Base-by-base conservation (phyloP, 2,329 filamentous ascomycete genomes). In the Hymenoscyphus albidus region DNA sequence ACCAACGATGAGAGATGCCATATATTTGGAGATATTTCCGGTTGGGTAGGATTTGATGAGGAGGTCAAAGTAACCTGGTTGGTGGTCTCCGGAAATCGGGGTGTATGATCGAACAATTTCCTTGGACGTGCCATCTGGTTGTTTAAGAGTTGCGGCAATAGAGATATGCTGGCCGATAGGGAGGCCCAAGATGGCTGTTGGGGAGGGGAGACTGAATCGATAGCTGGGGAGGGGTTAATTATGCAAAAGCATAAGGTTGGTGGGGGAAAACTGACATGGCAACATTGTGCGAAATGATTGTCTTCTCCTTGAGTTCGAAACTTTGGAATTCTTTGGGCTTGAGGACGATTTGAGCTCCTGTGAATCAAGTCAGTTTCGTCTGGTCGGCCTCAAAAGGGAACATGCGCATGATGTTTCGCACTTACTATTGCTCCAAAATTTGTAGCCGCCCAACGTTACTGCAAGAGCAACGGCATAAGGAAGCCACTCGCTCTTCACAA, bases 111-210 rank as follows among this genome's bases (percentile, higher is more conserved):
- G 91, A 62, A 96, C 88, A 70, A 96, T 89, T 76, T 96, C 91
- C 80, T 95, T 94, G 70, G 82, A 82, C 73, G 84, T 83, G 76
- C 92, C 92, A 73, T 91, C 87, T 35, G 71, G 68, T 74, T 88
- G 85, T 55, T 79, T 73, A 67, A 93, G 86, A 64, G 85, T 86
- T 63, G 93, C 94, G 71, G 90, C 92, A 76, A 99, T 92, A 68
- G 94, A 97, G 80, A 99, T 97, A 83, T 99, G 95, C 82, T 99
- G 95, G 76, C 95, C 95, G 81, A 98, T 98, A 71, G 95, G 94
- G 55, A 98, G 90, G 75, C 95, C 95, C 74, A 98, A 91, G 77
- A 97, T 92, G 71, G 91, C 86, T 73, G 82, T 89, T 51, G 88
- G 81, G 61, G 83, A 83, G 64, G 93, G 93, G 51, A 99, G 91